Base-by-base conservation (phyloP, 495 filamentous ascomycete species). In the Clavariopsis aquatica region DNA sequence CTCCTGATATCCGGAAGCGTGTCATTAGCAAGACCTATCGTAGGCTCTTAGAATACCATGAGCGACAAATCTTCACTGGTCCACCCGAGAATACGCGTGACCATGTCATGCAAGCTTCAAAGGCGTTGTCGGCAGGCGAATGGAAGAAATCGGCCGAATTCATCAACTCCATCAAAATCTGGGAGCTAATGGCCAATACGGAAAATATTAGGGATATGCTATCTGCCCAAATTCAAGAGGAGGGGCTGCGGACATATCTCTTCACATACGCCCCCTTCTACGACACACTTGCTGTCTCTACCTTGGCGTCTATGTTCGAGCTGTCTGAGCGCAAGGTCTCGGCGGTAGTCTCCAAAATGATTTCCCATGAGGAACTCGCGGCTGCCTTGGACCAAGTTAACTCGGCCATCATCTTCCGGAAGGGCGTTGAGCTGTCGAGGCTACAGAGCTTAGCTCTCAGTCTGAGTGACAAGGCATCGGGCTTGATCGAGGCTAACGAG, bases 181-280 rank as follows among this genome's bases (percentile, higher is more conserved):
- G 94, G 94, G 94, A 98, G 29, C 81, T 99, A 64, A 94, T 99
- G 85, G 85, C 92, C 61, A 82, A 89, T 69, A 86, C 91, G 29
- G 87, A 90, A 26, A 88, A 90, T 76, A 92, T 97, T 80, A 98
- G 98, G 87, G 79, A 84, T 56, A 96, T 98, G 93, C 88, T 99
- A 28, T 89, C 92, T 28, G 90, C 90, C 74, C 94, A 98, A 80
- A 96, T 96, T 68, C 95, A 99, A 78, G 94, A 98, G 75, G 95
- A 98, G 80, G 94, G 94, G 62, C 84, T 99, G 54, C 85, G 95
- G 58, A 99, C 94, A 54, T 99, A 99, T 78, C 90, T 99, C 70
- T 98, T 99, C 84, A 99, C 94, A 56, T 99, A 99, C 77, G 94
- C 94, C 45, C 94, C 94, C 53, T 99, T 93, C 83, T 99, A 99